Evolutionary conservation across 441 rosid genomes (phyloP), one percentile per base, ranked within the genome.

Genomic region (Pelargonium exstipulatum): DNA sequence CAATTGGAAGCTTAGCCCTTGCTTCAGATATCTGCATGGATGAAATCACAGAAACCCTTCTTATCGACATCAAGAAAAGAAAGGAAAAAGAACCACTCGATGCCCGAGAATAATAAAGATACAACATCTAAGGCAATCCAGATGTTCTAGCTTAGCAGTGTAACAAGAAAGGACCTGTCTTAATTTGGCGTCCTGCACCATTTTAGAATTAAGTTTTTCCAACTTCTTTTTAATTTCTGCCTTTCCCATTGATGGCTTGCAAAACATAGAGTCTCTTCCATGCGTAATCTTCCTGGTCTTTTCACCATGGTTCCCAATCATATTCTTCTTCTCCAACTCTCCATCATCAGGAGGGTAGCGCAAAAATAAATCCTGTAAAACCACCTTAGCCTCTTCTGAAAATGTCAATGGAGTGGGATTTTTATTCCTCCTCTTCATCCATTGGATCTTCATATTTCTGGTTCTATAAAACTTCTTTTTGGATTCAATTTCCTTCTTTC

Each of bases 1-100:
- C 60, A 53, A 53, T 53, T n/a, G 60, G 60, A 53, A 53, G 60
- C 60, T 53, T 53, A 53, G 20, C 18, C 60, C 10, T n/a, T 22
- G 2, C 9, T 16, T 5, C 6, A 53, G 60, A 16, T 16, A 53
- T 53, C 60, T 53, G 60, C 60, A 53, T 17, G 17, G 60, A 14
- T 45, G 51, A 45, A 45, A 45, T 45, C 60, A 51, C 17, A 53
- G 14, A 7, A 53, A 17, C 17, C 60, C 9, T 51, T 51, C n/a
- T 13, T 45, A 5, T 2, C 17, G 22, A 51, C 58, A n/a, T 51
- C 17, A 51, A 14, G 58, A 51, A 51, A 51, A 51, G 16, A 4
- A 51, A 51, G 16, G 18, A 51, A 51, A 51, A n/a, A 51, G 58
- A 51, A 51, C 58, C 20, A 14, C 58, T 51, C 18, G 16, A 7